These are phyloP conservation scores for Poa annua DNA, from an alignment of 176 grass and related monocot genomes.

Conservation along the genomic window DNA sequence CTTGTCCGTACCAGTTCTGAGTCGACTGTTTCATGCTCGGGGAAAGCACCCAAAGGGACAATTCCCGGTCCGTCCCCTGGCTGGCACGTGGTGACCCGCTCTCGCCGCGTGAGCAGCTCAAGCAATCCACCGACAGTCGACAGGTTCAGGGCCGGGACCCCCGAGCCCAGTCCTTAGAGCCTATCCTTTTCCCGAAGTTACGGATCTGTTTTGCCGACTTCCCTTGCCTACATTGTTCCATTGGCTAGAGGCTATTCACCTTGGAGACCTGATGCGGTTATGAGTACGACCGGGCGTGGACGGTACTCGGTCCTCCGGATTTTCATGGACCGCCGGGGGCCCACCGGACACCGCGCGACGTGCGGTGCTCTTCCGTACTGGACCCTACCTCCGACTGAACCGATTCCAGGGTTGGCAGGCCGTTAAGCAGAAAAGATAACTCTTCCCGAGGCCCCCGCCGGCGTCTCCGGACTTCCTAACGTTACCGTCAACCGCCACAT, in stretches of 20 bases:
- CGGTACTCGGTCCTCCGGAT: conserved; percentile 60
- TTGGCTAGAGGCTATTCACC: conserved; percentile 79
- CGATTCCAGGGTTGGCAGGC: conserved; percentile 65
- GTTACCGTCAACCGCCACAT: conserved; percentile 54
- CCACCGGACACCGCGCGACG: conserved; percentile 54
- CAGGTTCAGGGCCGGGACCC: conserved; percentile 55
- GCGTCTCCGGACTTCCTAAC: conserved; percentile 63
- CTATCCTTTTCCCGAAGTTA: conserved; percentile 42
- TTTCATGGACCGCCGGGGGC: conserved; percentile 58
- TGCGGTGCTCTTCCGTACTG: conserved; percentile 61
- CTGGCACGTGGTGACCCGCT: conserved; percentile 38
- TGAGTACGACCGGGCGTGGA: conserved; percentile 63
- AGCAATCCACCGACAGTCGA: conserved; percentile 43
- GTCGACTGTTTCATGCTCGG: conserved; percentile 45
- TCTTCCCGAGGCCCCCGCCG: conserved; percentile 61
- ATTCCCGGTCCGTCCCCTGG: conserved; percentile 39
- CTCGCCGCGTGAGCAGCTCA: conserved; percentile 35
- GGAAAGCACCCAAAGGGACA: too few relatives aligned
- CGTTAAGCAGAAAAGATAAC: conserved; percentile 85
- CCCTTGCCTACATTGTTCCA: conserved; percentile 83
- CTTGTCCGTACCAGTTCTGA: conserved; percentile 72
- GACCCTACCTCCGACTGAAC: conserved; percentile 74
- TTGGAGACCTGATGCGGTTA: conserved; percentile 86
- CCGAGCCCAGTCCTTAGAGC: conserved; percentile 61
- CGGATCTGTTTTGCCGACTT: conserved; percentile 26